These are phyloP conservation scores for Spatholobus suberectus DNA, from an alignment of 306 rosid genomes.

Conservation along the genomic window DNA sequence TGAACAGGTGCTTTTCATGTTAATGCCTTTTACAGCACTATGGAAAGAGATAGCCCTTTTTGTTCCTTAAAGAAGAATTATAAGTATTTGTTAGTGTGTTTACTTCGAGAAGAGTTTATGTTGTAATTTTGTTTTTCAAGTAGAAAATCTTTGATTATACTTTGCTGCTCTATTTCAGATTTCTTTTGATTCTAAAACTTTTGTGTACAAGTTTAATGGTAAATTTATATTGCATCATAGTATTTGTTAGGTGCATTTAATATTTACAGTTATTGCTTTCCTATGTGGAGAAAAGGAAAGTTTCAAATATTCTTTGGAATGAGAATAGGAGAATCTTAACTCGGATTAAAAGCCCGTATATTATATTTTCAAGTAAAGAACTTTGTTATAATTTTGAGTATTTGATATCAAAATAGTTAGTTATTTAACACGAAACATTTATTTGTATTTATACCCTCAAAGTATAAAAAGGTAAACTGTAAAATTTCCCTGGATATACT, in stretches of 20 bases:
- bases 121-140: constrained; percentile 25
- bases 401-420: no score
- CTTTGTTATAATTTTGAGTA: no score
- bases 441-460: no score
- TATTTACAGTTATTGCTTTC: constrained; percentile 24
- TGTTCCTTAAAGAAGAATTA: constrained; percentile 22
- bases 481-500: no score
- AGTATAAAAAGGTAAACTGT: no score
- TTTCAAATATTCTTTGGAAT: no score
- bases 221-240: not conserved
- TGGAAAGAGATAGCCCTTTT: constrained; percentile 7
- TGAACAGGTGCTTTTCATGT: constrained; percentile 77
- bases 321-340: no score
- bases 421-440: no score
- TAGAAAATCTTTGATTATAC: not conserved
- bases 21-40: constrained; percentile 20
- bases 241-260: constrained; percentile 21
- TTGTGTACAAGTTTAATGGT: constrained; percentile 12
- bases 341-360: no score
- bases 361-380: no score
- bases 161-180: constrained; percentile 4
- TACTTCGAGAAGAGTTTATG: not conserved
- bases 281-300: no score
- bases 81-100: not conserved
- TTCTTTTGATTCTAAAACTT: constrained; percentile 24